Base-by-base conservation (phyloP, 176 grass and related monocot species). In the Phoenix roebelenii region DNA sequence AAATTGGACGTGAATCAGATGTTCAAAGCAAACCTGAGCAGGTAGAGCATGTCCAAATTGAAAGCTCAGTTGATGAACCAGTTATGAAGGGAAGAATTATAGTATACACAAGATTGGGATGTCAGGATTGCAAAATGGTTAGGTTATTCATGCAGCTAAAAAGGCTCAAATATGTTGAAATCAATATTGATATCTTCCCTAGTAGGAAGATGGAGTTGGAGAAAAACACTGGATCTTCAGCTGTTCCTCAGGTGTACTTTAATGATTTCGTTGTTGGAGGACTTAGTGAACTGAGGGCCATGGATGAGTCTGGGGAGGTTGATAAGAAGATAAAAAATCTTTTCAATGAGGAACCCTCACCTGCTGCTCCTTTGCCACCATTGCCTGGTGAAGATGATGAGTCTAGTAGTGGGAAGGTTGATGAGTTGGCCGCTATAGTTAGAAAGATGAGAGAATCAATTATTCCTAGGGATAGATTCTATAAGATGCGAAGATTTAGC, bases 401-500 rank as follows among this genome's bases (percentile, higher is more conserved):
- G 65, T 96, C 91, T 69, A 80, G 72, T 64, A 85, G 83, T 55
- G 86, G 91, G 58, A 90, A 84, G 59, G 80, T 96, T 62, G 91
- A 96, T 82, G 91, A 96, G 72, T 58, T 96, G 62, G 91, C 86
- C 72, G 57, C 72, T 51, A 77, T 87, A 59, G 91, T 87, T 53
- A 90, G 74, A 80, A 96, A 87, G 72, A 90, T 96, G 91, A 90
- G 79, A 90, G 91, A 90, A 54, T 76, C 77, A 0, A 67, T 96
- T 25, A 75, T 67, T 62, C 77, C 52, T 18, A 96, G 87, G 74
- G 91, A 96, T 69, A 85, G 91, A 67, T 96, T 90, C 60, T 96
- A 90, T 61, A 96, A 96, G 75, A 96, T 96, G 91, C 81, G 91
- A 85, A 87, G 77, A 67, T 96, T 96, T 64, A 96, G 75, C 49